Base-by-base conservation (phyloP, 495 filamentous ascomycete genomes). In the Daldinia decipiens region DNA sequence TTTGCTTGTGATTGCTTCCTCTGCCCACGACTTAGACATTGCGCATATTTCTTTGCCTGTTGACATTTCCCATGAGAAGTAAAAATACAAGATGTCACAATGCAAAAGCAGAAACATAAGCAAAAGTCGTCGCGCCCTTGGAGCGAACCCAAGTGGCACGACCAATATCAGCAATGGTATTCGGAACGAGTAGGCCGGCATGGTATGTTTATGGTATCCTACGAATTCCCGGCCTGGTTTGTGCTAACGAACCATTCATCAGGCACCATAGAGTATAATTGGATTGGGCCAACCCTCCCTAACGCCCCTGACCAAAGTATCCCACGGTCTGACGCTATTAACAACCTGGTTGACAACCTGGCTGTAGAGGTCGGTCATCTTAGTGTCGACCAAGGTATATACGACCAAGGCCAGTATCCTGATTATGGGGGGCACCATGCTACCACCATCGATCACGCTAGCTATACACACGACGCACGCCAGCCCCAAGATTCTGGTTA, bases 81-180 rank as follows among this genome's bases (percentile, higher is more conserved):
- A 58, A 57, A 67, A 57, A 47, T 70, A 55, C 75, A 77, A 75
- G 53, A 77, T 77, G 75, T 72, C 73, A 77, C 75, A 72, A 77
- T 77, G 75, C 75, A 76, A 64, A 72, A 65, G 53, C 62, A 64
- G 62, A 75, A 73, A 34, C 68, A 74, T 72, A 70, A 72, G 70
- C 68, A 61, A 64, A 77, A 72, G 52, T 52, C 66, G 56, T 72
- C 70, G 73, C 68, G 73, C 70, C 43, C 67, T 66, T 74, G 64
- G 75, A 76, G 75, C 64, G 70, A 72, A 21, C 71, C 69, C 67
- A 76, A 76, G 71, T 77, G 75, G 75, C 56, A 73, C 53, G 65
- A 74, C 21, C 62, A 64, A 59, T 63, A 74, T 59, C 54, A 62
- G 40, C 65, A 64, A 39, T 77, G 59, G 45, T 76, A 76, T 74